phyloP scores from a whole-genome alignment of 2,329 filamentous ascomycete genomes.

The Amauroascus niger region DNA sequence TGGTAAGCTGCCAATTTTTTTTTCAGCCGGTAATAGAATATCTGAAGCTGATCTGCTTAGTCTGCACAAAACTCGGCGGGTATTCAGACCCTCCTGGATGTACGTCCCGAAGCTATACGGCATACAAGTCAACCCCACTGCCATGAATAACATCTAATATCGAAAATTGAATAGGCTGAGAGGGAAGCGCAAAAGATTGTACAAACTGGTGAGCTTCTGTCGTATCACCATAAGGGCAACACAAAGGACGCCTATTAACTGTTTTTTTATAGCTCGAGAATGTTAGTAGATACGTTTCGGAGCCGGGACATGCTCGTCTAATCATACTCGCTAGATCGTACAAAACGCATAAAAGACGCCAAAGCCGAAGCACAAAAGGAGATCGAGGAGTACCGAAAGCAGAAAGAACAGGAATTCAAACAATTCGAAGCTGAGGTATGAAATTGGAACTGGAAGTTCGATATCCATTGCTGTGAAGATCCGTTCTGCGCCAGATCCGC shows the following conservation, averaged over 20 bases:
- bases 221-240: neutral
- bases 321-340: conserved; percentile 55
- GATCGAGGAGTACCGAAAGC: conserved; percentile 80
- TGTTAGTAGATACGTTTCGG: conserved; percentile 48
- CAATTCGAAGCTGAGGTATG: conserved; percentile 79
- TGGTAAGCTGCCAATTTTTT: neutral
- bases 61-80: conserved; percentile 97
- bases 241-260: conserved; percentile 9
- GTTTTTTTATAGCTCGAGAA: conserved; percentile 60
- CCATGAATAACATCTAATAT: conserved; percentile 6
- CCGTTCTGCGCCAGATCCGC: neutral
- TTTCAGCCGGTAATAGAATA: neutral
- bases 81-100: conserved; percentile 97
- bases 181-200: conserved; percentile 98
- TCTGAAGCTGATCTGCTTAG: conserved; percentile 8
- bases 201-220: conserved; percentile 64
- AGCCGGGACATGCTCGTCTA: neutral
- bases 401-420: conserved; percentile 92
- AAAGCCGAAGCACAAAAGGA: conserved; percentile 95
- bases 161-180: conserved; percentile 59
- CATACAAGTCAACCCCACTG: neutral
- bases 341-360: conserved; percentile 93
- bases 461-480: neutral
- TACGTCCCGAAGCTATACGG: conserved; percentile 43
- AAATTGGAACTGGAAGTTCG: conserved; percentile 14